Base-by-base conservation (phyloP, 139 green algal genomes). In the Micromonas pusilla region DNA sequence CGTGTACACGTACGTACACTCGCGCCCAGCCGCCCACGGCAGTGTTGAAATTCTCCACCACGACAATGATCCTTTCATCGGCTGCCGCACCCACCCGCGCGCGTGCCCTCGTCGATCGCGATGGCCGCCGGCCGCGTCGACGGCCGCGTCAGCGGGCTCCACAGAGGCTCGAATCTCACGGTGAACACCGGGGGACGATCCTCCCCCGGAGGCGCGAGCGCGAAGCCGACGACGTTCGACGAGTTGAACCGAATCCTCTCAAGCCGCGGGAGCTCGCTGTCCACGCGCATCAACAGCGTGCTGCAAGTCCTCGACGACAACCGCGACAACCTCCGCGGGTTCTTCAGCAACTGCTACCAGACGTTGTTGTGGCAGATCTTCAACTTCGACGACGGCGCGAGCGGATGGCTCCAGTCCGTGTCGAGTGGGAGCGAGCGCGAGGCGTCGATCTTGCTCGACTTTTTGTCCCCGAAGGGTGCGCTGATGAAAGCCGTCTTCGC, bases 251-350 rank as follows among this genome's bases (percentile, higher is more conserved):
- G 65, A 45, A 13, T 72, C 26, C n/a, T 72, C 30, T 13, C 36
- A 4, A 39, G 65, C 30, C 28, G 65, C 3, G 3, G 38, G 4
- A 23, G 65, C 13, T 39, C 52, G 0, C 23, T 39, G 37, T 2
- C 37, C 3, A 62, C n/a, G 37, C 30, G 34, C 1, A 64, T 75
- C 38, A 26, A 75, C 25, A 39, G n/a, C 68, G 68, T 75, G 21
- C 34, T 62, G 68, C 2, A 32, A 20, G 37, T 60, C 20, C 53
- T 75, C 34, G 53, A 63, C 36, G 26, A 39, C 21, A 75, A 75
- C 33, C 1, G 68, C 20, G 68, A 75, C 23, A 75, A 75, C 36
- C 53, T 75, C 34, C 52, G 68, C n/a, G 68, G 53, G 68, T 75
- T 75, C 53, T 75, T 75, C 33, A 36, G 21, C 21, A 33, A 34